A percentile compares a stretch with the other conserved stretches of the same genome.
Evolutionary conservation across 371 early-diverging fungal genomes (phyloP).

Genomic region (Cokeromyces recurvatus): DNA sequence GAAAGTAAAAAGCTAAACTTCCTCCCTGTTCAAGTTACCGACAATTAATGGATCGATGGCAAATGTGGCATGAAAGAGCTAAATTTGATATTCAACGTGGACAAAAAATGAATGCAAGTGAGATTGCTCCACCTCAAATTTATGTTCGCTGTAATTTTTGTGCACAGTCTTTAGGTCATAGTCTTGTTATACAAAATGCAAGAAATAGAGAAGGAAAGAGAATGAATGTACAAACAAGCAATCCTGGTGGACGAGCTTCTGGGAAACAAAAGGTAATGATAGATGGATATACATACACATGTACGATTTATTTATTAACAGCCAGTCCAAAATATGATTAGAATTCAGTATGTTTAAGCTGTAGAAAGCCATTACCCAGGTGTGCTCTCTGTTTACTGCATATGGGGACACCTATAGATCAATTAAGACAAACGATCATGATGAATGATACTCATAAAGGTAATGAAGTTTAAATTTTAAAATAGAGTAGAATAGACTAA

Average conservation of each 20-base stretch:
- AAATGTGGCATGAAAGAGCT: constrained; percentile 78
- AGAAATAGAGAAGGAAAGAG: constrained; percentile 55
- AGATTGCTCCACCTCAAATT: constrained; percentile 73
- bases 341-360: constrained; percentile 78
- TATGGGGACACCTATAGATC: constrained; percentile 75
- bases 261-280: constrained; percentile 42
- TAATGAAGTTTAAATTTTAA: too few relatives aligned
- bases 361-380: constrained; percentile 85
- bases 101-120: constrained; percentile 51
- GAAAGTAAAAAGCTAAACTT: too few relatives aligned
- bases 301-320: too few relatives aligned
- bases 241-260: constrained; percentile 29
- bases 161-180: constrained; percentile 71
- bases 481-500: too few relatives aligned
- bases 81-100: constrained; percentile 86
- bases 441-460: constrained; percentile 40
- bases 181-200: constrained; percentile 50
- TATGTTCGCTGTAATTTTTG: constrained; percentile 91
- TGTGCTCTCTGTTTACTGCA: constrained; percentile 88
- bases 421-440: constrained; percentile 37
- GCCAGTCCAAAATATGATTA: constrained; percentile 21
- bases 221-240: constrained; percentile 48
- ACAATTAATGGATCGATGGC: constrained; percentile 83
- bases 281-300: too few relatives aligned
- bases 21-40: constrained; percentile 73